These are phyloP conservation scores for Eucalyptus erythrocorys DNA, from an alignment of 345 rosid genomes.

Conservation along the genomic window DNA sequence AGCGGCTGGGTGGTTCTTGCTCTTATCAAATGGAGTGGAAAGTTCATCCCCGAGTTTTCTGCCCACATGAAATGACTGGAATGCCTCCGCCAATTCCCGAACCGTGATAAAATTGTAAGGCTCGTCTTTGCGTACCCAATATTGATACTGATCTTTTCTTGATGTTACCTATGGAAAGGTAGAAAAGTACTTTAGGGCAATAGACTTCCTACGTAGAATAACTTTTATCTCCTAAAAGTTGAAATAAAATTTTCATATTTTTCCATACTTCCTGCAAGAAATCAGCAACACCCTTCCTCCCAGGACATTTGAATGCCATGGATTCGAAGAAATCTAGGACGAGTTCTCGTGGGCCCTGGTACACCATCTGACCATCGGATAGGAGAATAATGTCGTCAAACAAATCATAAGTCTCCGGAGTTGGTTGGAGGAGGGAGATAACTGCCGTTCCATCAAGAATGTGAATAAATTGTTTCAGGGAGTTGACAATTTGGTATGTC, in stretches of 20 bases:
- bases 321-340: slow-evolving; percentile 45
- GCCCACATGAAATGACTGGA: slow-evolving; percentile 24
- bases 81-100: slow-evolving; percentile 44
- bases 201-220: not conserved
- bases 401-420: slow-evolving; percentile 66
- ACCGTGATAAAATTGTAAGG: slow-evolving; percentile 43
- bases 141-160: slow-evolving; percentile 59
- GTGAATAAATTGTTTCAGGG: slow-evolving; percentile 41
- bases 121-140: slow-evolving; percentile 33
- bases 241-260: not conserved
- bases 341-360: slow-evolving; percentile 56
- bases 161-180: slow-evolving; percentile 45
- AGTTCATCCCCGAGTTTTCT: slow-evolving; percentile 24
- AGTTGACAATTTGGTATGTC: slow-evolving; percentile 52
- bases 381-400: slow-evolving; percentile 65
- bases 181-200: not conserved
- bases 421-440: slow-evolving; percentile 80
- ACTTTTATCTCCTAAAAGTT: not conserved
- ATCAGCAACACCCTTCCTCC: slow-evolving; percentile 69
- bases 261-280: slow-evolving; percentile 67
- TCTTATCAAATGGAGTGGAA: slow-evolving; percentile 27
- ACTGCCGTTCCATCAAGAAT: slow-evolving; percentile 48
- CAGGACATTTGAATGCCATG: slow-evolving; percentile 66
- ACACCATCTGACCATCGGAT: slow-evolving; percentile 52
- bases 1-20: slow-evolving; percentile 50